Evolutionary conservation across 192 early-diverging fungal species (phyloP), one percentile per base, ranked within the genome.

Genomic region (Podila epicladia): DNA sequence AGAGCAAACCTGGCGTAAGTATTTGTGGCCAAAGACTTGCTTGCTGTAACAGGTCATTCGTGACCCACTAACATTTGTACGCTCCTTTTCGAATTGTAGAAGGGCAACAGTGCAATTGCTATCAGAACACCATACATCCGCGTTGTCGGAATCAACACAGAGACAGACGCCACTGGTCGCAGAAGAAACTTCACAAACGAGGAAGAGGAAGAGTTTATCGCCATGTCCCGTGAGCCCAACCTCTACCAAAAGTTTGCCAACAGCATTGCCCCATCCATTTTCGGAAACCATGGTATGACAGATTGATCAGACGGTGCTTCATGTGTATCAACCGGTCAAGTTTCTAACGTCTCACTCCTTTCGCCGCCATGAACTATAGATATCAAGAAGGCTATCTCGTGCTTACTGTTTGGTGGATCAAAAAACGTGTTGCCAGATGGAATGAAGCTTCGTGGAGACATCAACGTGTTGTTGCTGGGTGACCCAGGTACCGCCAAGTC

Each of bases 401-500:
- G 97, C 67, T 88, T 99, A 50, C 82, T 99, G 69, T 96, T 99
- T 87, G 94, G 96, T 71, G 98, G 98, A 58, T 97, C 97, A 26
- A 96, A 95, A 76, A 98, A 98, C 77, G 83, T 95, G 12, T 86
- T 99, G 4, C 96, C 97, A 4, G 98, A 99, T 83, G 95, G 97
- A 65, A 96, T 99, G 95, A 91, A 94, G 64, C 82, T 99, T 65
- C 89, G 98, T 82, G 98, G 98, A 57, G 98, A 99, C 77, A 97
- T 99, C 74, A 99, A 98, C 79, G 96, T 99, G 32, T 84, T 99
- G 26, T 84, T 99, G 63, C 86, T 99, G 7, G 98, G 98, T 72
- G 98, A 99, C 85, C 98, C 98, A 5, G 98, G 98, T 79, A 99
- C 97, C 28, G 98, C 98, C 53, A 99, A 99, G 85, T 94, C 92